Evolutionary conservation across 2,329 filamentous ascomycete species (phyloP).

Genomic region (Sclerotinia nivalis): DNA sequence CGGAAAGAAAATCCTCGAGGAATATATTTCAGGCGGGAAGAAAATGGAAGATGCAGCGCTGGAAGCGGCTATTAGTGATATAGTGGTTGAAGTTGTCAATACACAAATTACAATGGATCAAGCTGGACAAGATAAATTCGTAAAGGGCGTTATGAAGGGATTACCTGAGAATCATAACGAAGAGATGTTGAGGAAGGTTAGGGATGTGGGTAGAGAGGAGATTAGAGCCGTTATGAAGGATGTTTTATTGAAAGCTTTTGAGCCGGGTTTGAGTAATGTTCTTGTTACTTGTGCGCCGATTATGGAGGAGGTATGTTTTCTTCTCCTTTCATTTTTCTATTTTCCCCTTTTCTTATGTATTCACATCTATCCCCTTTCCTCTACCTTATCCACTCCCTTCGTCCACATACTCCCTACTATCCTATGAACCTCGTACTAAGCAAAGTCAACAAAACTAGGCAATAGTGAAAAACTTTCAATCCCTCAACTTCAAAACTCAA

Average conservation of each 20-base stretch:
- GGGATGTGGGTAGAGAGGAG: slow-evolving; percentile 73
- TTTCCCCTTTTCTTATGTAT: neutral
- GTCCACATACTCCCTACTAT: neutral
- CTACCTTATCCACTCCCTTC: neutral
- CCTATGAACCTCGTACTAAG: neutral
- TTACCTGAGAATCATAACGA: slow-evolving; percentile 77
- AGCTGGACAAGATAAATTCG: slow-evolving; percentile 81
- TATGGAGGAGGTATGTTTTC: slow-evolving; percentile 72
- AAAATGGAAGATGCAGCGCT: slow-evolving; percentile 69
- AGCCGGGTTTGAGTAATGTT: slow-evolving; percentile 76
- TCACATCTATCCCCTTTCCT: slow-evolving; percentile 22
- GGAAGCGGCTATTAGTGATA: slow-evolving; percentile 85
- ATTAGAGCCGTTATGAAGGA: slow-evolving; percentile 73
- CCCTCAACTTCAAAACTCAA: slow-evolving; percentile 76
- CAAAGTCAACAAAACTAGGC: slow-evolving; percentile 50
- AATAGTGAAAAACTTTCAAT: slow-evolving; percentile 72
- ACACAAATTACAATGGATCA: slow-evolving; percentile 82
- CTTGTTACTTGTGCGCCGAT: slow-evolving; percentile 85
- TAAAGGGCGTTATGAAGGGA: slow-evolving; percentile 75
- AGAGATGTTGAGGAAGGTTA: slow-evolving; percentile 73
- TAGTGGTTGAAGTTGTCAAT: slow-evolving; percentile 83
- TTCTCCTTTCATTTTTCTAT: slow-evolving; percentile 2
- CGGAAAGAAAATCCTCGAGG: slow-evolving; percentile 71
- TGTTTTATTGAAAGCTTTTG: slow-evolving; percentile 77
- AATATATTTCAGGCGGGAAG: slow-evolving; percentile 69